Conservation (phyloP, 2,329 filamentous ascomycete genomes). For the Ascochyta rabiei region DNA sequence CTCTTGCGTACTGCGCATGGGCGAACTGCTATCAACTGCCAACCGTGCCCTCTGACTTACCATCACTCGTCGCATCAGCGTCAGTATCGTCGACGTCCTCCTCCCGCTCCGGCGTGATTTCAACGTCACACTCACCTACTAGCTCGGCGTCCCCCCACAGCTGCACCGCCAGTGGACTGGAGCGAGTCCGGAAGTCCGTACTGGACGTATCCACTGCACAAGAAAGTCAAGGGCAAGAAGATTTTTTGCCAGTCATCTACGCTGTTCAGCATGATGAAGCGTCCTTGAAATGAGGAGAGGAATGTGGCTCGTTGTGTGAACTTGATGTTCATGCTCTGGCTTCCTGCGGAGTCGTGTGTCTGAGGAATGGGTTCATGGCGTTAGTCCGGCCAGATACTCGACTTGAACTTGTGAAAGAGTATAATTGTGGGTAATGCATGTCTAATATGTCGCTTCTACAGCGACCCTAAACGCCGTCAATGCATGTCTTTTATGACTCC, state of each 20-base stretch:
- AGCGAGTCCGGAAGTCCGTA: not conserved
- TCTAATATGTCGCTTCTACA: conserved; percentile 20
- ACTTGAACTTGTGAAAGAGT: not conserved
- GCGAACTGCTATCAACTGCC: not conserved
- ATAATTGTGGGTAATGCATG: not conserved
- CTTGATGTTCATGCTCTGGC: not conserved
- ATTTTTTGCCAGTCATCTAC: not conserved
- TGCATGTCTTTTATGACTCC: conserved; percentile 19
- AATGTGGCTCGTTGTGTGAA: not conserved
- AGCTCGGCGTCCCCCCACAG: not conserved
- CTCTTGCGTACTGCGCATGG: not conserved
- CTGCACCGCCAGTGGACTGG: not conserved
- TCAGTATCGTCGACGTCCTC: not conserved
- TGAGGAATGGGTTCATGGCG: not conserved
- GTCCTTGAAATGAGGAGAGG: not conserved
- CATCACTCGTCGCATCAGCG: not conserved
- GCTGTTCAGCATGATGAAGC: not conserved
- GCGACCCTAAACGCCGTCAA: conserved; percentile 24
- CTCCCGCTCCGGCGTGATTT: not conserved
- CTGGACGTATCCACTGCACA: not conserved
- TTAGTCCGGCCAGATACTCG: not conserved
- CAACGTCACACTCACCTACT: not conserved
- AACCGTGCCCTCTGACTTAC: not conserved
- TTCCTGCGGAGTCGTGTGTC: not conserved
- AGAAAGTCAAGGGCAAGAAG: not conserved